phyloP scores from a whole-genome alignment of 306 rosid species.

The Sechiopsis laciniata region DNA sequence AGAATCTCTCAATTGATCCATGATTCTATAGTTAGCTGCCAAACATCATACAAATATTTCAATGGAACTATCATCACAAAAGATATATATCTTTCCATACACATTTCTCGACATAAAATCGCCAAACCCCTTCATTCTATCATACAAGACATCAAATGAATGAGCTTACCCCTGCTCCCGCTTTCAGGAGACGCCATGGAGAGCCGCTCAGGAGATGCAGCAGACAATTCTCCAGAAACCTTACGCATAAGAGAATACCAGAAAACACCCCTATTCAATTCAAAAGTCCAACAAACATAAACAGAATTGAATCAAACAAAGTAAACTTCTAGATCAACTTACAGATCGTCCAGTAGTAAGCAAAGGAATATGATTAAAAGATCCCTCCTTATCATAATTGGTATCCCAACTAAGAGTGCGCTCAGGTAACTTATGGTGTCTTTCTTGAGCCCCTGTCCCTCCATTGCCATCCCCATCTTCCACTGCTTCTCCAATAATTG shows the following conservation, averaged over 20 bases:
- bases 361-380: slow-evolving; percentile 64
- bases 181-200: slow-evolving; percentile 91
- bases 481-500: slow-evolving; percentile 66
- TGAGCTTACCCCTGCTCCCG: slow-evolving; percentile 46
- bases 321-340: slow-evolving; percentile 42
- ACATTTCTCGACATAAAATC: too few species aligned
- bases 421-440: slow-evolving; percentile 77
- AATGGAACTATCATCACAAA: not conserved
- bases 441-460: slow-evolving; percentile 53
- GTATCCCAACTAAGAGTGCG: slow-evolving; percentile 88
- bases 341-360: slow-evolving; percentile 51
- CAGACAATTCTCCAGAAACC: slow-evolving; percentile 97
- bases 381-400: slow-evolving; percentile 71
- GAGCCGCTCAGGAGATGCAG: slow-evolving; percentile 85
- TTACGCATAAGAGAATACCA: slow-evolving; percentile 18
- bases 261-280: slow-evolving; percentile 7
- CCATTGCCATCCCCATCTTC: slow-evolving; percentile 60
- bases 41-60: not conserved
- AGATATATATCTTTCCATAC: not conserved
- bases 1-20: slow-evolving; percentile 54
- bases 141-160: not conserved
- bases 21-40: slow-evolving; percentile 79
- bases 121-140: not conserved
- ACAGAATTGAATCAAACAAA: slow-evolving; percentile 17
- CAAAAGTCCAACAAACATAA: slow-evolving; percentile 12